Percentiles rank a stretch among this genome's conserved stretches.
Evolutionary conservation across 257 asterid genomes (phyloP).

Genomic region (Nicotiana knightiana): DNA sequence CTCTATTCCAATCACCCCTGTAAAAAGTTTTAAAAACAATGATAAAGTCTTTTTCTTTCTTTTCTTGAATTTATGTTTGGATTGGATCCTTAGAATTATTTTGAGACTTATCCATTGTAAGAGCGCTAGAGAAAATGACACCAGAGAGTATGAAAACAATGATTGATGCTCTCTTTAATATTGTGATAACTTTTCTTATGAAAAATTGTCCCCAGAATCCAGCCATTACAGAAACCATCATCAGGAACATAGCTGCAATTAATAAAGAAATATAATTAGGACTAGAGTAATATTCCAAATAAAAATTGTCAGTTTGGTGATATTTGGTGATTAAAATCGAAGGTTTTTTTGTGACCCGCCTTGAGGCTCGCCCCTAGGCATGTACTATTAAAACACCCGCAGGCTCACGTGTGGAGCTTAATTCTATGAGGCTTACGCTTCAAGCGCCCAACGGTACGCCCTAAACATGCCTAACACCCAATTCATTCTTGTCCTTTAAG

Average conservation of each 20-base stretch:
- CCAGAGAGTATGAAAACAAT: slow-evolving; percentile 87
- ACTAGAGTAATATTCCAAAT: neutral
- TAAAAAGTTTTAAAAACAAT: neutral
- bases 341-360: no score
- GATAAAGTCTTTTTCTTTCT: neutral
- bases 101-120: slow-evolving; percentile 66
- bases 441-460: no score
- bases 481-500: neutral
- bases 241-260: slow-evolving; percentile 69
- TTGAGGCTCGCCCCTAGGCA: no score
- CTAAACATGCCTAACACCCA: neutral
- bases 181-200: slow-evolving; percentile 50
- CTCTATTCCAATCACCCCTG: slow-evolving; percentile 77
- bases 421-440: no score
- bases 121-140: slow-evolving; percentile 90
- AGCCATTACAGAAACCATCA: slow-evolving; percentile 70
- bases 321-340: no score
- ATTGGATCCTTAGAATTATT: no score
- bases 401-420: no score
- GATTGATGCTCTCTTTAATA: slow-evolving; percentile 66
- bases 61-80: no score
- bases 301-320: neutral
- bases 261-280: neutral
- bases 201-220: slow-evolving; percentile 97
- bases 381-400: no score